Evolutionary conservation across 495 filamentous ascomycete species (phyloP).

Genomic region (Thermochaetoides thermophila): DNA sequence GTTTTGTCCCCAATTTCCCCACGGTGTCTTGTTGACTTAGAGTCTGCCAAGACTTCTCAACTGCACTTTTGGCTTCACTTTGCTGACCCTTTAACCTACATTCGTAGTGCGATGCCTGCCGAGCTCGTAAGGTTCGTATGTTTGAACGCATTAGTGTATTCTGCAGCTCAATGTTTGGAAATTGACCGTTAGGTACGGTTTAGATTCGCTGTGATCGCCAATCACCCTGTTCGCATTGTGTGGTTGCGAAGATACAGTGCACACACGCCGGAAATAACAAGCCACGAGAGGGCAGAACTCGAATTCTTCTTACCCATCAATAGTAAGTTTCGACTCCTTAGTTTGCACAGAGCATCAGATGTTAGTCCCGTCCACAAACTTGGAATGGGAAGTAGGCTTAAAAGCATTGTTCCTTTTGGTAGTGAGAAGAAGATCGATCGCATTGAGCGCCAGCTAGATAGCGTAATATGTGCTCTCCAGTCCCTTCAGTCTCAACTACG

Average conservation of each 20-base stretch:
- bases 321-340: slow-evolving; percentile 4
- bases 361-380: too few species aligned
- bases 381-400: too few species aligned
- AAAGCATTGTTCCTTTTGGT: neutral
- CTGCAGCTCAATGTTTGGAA: too few species aligned
- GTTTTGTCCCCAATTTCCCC: too few species aligned
- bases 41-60: too few species aligned
- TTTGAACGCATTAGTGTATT: too few species aligned
- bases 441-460: slow-evolving; percentile 44
- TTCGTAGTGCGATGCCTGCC: slow-evolving; percentile 12
- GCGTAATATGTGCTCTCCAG: too few species aligned
- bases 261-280: slow-evolving; percentile 4
- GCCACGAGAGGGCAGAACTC: slow-evolving; percentile 8
- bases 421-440: slow-evolving; percentile 54
- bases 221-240: slow-evolving; percentile 11
- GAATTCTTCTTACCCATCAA: slow-evolving; percentile 12
- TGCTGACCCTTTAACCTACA: too few species aligned
- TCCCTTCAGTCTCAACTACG: too few species aligned
- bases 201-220: slow-evolving; percentile 40
- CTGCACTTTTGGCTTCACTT: too few species aligned
- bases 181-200: neutral
- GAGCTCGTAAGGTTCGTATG: slow-evolving; percentile 8
- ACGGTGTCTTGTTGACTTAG: too few species aligned
- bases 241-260: slow-evolving; percentile 13
- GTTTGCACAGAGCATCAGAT: neutral